Conservation (phyloP, 2,329 filamentous ascomycete genomes). For the Aureobasidium sp. region DNA sequence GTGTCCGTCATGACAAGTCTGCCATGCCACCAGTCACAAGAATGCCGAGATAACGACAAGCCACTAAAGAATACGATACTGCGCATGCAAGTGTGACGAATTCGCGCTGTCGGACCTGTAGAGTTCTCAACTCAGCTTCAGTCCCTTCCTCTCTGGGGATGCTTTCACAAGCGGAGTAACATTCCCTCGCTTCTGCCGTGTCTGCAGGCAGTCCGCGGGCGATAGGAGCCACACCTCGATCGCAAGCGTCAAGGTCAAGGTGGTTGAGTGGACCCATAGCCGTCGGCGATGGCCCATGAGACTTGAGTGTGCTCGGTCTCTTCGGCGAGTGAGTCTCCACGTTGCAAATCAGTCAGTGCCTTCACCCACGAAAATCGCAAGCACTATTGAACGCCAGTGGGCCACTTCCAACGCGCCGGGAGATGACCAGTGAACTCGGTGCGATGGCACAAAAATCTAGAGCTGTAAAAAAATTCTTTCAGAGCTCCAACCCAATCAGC, state of each 20-base stretch:
- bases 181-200: conserved; percentile 1
- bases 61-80: not conserved
- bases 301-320: not conserved
- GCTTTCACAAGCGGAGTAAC: not conserved
- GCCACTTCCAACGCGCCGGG: not conserved
- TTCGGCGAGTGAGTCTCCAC: not conserved
- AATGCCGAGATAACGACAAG: not conserved
- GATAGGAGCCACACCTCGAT: not conserved
- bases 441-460: not conserved
- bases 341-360: not conserved
- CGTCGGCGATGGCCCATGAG: not conserved
- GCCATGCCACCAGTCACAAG: not conserved
- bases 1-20: not conserved
- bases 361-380: not conserved
- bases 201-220: not conserved
- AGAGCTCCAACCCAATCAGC: not conserved
- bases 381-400: conserved; percentile 1
- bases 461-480: not conserved
- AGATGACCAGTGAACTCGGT: not conserved
- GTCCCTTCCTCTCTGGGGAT: not conserved
- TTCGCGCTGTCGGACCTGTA: not conserved
- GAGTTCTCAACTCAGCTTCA: not conserved
- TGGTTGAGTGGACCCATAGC: not conserved
- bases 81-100: not conserved
- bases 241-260: not conserved